A percentile compares a stretch with the other conserved stretches of the same genome.
Conservation (phyloP, 352 stramenopile species). For the Globisporangium middletonii region DNA sequence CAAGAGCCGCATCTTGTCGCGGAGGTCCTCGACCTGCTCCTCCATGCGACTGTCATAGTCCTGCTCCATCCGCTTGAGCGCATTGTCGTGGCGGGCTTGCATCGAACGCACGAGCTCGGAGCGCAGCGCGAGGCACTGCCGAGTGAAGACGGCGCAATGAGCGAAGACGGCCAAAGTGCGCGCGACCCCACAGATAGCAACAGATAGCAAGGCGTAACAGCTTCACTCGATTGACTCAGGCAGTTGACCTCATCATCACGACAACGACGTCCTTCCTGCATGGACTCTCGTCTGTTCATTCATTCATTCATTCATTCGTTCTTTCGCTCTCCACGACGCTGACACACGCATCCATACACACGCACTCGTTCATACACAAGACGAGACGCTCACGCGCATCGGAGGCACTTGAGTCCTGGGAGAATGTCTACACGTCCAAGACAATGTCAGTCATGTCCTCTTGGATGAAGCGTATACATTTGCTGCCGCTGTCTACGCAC, state of each 20-base stretch:
- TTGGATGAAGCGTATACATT: too few relatives aligned
- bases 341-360: not conserved
- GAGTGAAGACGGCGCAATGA: too few relatives aligned
- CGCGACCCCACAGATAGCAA: too few relatives aligned
- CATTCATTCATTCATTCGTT: too few relatives aligned
- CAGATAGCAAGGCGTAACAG: too few relatives aligned
- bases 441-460: not conserved
- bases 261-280: too few relatives aligned
- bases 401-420: slow-evolving; percentile 34
- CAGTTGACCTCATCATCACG: too few relatives aligned
- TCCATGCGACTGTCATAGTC: slow-evolving; percentile 79
- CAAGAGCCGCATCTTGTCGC: slow-evolving; percentile 81
- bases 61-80: slow-evolving; percentile 73
- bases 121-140: too few relatives aligned
- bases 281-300: too few relatives aligned
- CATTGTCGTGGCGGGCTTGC: slow-evolving; percentile 61
- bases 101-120: slow-evolving; percentile 11
- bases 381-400: slow-evolving; percentile 28
- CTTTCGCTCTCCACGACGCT: too few relatives aligned
- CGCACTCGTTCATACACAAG: not conserved
- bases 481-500: slow-evolving; percentile 12
- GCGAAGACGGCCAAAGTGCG: too few relatives aligned
- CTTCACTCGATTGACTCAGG: too few relatives aligned
- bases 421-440: slow-evolving; percentile 30
- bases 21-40: slow-evolving; percentile 76